A percentile compares a stretch with the other conserved stretches of the same genome.
phyloP scores from a whole-genome alignment of 129 eudicot genomes.

The Cynara cardunculus region DNA sequence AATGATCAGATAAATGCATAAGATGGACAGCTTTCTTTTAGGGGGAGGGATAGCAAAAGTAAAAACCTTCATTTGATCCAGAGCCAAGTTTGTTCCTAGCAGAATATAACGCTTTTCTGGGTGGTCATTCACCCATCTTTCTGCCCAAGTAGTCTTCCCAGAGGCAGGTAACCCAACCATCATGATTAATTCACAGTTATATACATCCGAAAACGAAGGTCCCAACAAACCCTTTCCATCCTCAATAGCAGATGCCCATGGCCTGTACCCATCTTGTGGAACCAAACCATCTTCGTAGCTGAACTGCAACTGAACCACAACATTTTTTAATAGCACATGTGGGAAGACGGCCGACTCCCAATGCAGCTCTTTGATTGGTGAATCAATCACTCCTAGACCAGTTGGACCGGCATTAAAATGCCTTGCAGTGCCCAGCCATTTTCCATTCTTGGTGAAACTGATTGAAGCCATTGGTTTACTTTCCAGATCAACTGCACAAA shows the following conservation, averaged over 20 bases:
- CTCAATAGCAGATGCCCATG: constrained; percentile 52
- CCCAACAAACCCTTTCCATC: constrained; percentile 56
- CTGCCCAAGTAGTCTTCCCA: constrained; percentile 83
- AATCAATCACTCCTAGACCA: constrained; percentile 38
- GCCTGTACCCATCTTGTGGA: constrained; percentile 57
- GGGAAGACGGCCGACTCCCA: constrained; percentile 59
- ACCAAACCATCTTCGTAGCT: constrained; percentile 57
- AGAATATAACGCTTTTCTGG: constrained; percentile 71
- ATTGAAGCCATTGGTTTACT: constrained; percentile 44
- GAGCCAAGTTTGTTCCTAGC: constrained; percentile 64
- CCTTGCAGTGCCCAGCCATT: constrained; percentile 53
- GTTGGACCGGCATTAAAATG: constrained; percentile 37
- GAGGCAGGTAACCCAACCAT: constrained; percentile 82
- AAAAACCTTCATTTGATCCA: constrained; percentile 72
- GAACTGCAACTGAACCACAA: constrained; percentile 61
- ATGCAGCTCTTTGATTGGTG: constrained; percentile 15
- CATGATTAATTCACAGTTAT: constrained; percentile 61
- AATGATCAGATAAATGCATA: constrained; percentile 1
- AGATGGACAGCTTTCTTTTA: background rate
- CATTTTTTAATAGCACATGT: constrained; percentile 64
- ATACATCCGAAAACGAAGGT: constrained; percentile 37
- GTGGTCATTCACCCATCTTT: constrained; percentile 59
- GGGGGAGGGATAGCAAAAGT: background rate
- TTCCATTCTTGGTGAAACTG: constrained; percentile 66
- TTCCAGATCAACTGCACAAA: constrained; percentile 65